phyloP scores from a whole-genome alignment of 2,329 filamentous ascomycete species.

The Scytalidium sp. region DNA sequence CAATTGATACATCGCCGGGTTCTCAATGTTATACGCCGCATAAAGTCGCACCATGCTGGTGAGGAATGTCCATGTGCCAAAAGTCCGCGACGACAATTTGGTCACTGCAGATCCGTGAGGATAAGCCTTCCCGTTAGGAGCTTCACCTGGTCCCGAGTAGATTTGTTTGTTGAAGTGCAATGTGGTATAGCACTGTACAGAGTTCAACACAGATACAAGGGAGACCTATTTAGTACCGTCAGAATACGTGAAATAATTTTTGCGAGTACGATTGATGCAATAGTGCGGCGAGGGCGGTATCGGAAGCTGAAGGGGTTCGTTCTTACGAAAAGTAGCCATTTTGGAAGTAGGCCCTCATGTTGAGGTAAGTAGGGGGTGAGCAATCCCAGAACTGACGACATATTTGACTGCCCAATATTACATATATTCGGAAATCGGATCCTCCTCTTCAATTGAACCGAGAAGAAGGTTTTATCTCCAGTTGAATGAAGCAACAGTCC shows the following conservation, averaged over 20 bases:
- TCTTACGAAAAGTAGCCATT: conserved; percentile 63
- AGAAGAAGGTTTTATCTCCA: no score
- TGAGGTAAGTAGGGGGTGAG: conserved; percentile 24
- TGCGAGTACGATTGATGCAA: conserved; percentile 4
- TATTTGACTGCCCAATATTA: not conserved
- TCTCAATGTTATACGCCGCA: conserved; percentile 63
- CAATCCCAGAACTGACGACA: not conserved
- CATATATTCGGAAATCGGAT: not conserved
- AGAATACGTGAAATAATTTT: conserved; percentile 1
- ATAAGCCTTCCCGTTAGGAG: conserved; percentile 13
- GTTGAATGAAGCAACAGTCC: no score
- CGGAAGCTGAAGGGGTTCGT: no score
- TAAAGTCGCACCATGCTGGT: conserved; percentile 60
- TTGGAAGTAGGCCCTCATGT: conserved; percentile 50
- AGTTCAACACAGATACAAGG: conserved; percentile 79
- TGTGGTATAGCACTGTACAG: conserved; percentile 77
- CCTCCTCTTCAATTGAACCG: not conserved
- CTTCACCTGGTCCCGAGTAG: conserved; percentile 61
- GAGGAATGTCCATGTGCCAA: conserved; percentile 69
- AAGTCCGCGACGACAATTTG: conserved; percentile 74
- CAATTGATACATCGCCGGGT: conserved; percentile 58
- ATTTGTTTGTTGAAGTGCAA: conserved; percentile 81
- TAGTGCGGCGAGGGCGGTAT: no score
- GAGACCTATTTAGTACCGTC: conserved; percentile 59
- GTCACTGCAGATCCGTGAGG: conserved; percentile 28